phyloP scores from a whole-genome alignment of 169 alveolate genomes.

The Amoebophrya sp. region DNA sequence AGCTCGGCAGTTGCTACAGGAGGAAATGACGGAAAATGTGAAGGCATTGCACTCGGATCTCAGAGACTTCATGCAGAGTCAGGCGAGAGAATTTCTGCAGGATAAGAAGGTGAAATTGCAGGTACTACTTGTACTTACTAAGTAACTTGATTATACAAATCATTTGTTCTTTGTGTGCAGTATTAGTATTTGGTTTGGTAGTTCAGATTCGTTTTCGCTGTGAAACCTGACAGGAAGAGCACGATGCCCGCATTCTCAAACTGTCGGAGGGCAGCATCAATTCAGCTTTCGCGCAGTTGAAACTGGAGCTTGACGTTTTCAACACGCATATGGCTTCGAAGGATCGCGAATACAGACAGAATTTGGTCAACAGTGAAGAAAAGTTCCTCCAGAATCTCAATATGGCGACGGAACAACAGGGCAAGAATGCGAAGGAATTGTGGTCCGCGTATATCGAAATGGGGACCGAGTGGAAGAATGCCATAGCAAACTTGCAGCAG shows the following conservation, averaged over 20 bases:
- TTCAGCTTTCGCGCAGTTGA: background rate
- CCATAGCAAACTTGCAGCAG: background rate
- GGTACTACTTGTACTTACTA: too few species aligned
- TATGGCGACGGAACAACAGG: background rate
- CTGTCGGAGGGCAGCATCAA: background rate
- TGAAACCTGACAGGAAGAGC: too few species aligned
- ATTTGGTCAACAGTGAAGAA: background rate
- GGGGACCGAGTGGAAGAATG: constrained; percentile 10
- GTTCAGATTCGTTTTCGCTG: too few species aligned
- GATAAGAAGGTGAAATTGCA: background rate
- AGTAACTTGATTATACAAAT: too few species aligned
- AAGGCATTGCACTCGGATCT: background rate
- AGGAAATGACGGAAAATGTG: background rate
- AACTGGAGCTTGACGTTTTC: background rate
- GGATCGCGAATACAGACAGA: background rate
- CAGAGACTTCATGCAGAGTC: background rate
- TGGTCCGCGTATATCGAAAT: background rate
- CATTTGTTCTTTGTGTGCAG: too few species aligned
- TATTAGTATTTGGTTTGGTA: too few species aligned
- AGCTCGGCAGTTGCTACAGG: background rate
- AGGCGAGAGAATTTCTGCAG: background rate
- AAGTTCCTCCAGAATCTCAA: background rate
- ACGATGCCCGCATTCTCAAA: background rate
- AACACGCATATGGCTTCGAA: background rate
- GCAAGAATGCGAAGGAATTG: background rate